phyloP scores from a whole-genome alignment of 768 basidiomycete species.

The Suillus placidus region DNA sequence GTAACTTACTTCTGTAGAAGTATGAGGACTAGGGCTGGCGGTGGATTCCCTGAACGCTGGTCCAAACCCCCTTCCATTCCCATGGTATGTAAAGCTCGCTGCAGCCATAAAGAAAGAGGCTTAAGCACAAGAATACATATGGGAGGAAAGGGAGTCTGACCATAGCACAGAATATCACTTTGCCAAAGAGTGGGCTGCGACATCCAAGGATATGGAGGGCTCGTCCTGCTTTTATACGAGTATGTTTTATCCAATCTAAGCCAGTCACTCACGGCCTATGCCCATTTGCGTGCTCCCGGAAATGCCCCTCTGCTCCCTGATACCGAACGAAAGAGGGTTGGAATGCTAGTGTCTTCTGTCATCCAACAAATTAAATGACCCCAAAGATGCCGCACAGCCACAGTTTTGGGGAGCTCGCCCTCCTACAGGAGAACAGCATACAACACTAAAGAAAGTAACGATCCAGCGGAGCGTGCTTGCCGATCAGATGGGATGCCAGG shows the following conservation, averaged over 20 bases:
- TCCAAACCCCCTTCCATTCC: slow-evolving; percentile 49
- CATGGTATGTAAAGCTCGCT: slow-evolving; percentile 45
- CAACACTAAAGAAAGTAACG: background rate
- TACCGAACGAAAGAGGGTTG: slow-evolving; percentile 2
- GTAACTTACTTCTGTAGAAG: slow-evolving; percentile 6
- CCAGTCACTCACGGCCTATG: background rate
- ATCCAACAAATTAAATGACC: background rate
- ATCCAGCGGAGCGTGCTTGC: background rate
- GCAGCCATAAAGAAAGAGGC: slow-evolving; percentile 36
- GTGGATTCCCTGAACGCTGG: slow-evolving; percentile 22
- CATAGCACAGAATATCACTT: slow-evolving; percentile 24
- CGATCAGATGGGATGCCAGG: background rate
- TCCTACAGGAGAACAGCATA: background rate
- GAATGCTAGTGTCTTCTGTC: slow-evolving; percentile 1
- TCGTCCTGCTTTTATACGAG: slow-evolving; percentile 5
- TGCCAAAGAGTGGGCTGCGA: background rate
- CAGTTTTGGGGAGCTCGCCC: background rate
- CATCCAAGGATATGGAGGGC: background rate
- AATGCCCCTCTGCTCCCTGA: background rate
- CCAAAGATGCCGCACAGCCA: background rate
- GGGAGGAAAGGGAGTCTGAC: slow-evolving; percentile 31
- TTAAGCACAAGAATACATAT: slow-evolving; percentile 30
- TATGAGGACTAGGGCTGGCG: slow-evolving; percentile 6
- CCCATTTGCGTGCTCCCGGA: background rate
- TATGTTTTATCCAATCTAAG: background rate